Evolutionary conservation across 306 rosid species (phyloP), one percentile per base, ranked within the genome.

Genomic region (Castanea crenata): DNA sequence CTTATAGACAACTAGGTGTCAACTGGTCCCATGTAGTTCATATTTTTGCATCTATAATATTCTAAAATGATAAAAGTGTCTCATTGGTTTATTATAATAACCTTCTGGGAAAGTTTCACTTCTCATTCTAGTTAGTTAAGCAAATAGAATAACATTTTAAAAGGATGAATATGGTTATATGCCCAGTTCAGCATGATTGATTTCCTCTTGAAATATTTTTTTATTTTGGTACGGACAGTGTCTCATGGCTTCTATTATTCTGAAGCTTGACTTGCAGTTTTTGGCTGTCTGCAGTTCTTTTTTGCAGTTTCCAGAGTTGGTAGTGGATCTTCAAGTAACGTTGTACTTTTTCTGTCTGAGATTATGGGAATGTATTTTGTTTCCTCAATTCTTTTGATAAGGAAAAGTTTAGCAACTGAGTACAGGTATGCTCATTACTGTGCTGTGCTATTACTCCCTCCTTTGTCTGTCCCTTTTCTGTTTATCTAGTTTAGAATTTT

Each of bases 251-350:
- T 79, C 58, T 23, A 32, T 76, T 71, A 5, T 71, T 70, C 35
- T 58, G n/a, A 20, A 70, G 84, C 80, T 69, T 83, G 32, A 74
- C 23, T 44, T 74, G 71, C 56, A 61, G 23, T 69, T 41, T 64
- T 75, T 79, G 21, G 52, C 69, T 84, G 73, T 31, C 1, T 74
- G 75, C 84, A 95, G 99, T 95, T 95, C 96, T 95, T 95, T 89
- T 95, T 95, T 65, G 98, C 99, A 73, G 97, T 95, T 79, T 95
- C 98, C 77, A 88, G 99, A 86, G 98, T 91, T 78, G 98, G 99
- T 78, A 95, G 99, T 88, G 97, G 99, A 86, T 95, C 99, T 77
- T 95, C 99, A 52, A 95, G 99, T 92, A 95, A 95, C 59, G 98
- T 95, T 25, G 98, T 95, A 68, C 92, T 95, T 76, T 93, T 95